Conservation (phyloP, 1,284 basidiomycete species). For the Amylostereum areolatum region DNA sequence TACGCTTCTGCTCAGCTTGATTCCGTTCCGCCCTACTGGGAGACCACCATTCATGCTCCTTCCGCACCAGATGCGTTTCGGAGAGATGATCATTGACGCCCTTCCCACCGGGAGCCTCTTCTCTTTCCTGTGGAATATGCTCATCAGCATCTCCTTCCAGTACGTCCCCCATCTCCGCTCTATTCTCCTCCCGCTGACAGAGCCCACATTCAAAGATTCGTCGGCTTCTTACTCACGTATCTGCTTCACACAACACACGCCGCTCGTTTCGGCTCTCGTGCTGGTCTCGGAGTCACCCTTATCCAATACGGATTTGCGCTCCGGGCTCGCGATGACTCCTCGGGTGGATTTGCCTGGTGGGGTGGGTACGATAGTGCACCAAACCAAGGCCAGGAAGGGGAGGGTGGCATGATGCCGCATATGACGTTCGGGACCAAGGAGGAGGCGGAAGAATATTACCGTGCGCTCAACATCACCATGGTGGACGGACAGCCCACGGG, state of each 20-base stretch:
- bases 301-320: conserved; percentile 94
- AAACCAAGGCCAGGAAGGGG: conserved; percentile 15
- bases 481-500: conserved; percentile 11
- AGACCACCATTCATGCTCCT: conserved; percentile 88
- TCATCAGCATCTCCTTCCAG: conserved; percentile 95
- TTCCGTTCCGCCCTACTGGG: conserved; percentile 96
- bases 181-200: too few relatives aligned
- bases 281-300: conserved; percentile 91
- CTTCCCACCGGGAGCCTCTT: conserved; percentile 78
- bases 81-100: conserved; percentile 72
- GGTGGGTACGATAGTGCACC: conserved; percentile 16
- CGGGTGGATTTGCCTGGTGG: conserved; percentile 21
- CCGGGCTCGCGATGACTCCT: conserved; percentile 35
- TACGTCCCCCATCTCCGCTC: too few relatives aligned
- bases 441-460: conserved; percentile 44
- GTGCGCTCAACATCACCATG: conserved; percentile 24
- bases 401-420: conserved; percentile 17
- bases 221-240: conserved; percentile 94
- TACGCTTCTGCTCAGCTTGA: conserved; percentile 92
- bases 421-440: conserved; percentile 37
- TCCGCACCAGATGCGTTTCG: conserved; percentile 40
- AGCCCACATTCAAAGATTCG: conserved; percentile 39
- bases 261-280: conserved; percentile 89
- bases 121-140: conserved; percentile 88
- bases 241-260: conserved; percentile 94